Evolutionary conservation across 1,139 yeast species (phyloP).

Genomic region (Saccharomyces hybrid): DNA sequence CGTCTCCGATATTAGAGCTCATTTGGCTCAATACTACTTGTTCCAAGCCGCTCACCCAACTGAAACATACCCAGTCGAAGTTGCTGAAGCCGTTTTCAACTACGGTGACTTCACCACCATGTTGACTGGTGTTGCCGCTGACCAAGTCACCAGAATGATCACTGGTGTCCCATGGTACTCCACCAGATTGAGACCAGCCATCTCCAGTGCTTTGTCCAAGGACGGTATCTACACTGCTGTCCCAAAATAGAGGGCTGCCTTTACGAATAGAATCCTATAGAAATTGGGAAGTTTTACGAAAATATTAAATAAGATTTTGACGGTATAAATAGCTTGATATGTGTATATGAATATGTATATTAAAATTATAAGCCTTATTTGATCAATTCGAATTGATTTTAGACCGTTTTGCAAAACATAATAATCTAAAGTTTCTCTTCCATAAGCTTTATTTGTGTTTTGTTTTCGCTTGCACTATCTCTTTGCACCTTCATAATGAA

Average conservation of each 20-base stretch:
- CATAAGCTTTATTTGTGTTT: background rate
- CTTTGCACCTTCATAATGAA: background rate
- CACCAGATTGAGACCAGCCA: too few species aligned
- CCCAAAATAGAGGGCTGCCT: background rate
- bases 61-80: too few species aligned
- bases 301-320: background rate
- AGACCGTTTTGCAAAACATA: background rate
- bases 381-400: background rate
- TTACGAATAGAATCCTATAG: background rate
- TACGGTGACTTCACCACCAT: background rate
- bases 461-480: background rate
- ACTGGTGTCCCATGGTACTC: too few species aligned
- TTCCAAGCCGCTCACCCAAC: too few species aligned
- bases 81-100: background rate
- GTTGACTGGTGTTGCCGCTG: conserved; percentile 1
- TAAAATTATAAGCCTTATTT: too few species aligned
- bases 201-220: too few species aligned
- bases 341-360: background rate
- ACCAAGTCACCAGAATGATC: background rate
- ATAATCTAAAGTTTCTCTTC: background rate
- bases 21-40: too few species aligned
- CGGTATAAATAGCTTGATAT: background rate
- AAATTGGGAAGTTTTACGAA: background rate
- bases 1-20: too few species aligned
- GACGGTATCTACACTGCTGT: too few species aligned